Base-by-base conservation (phyloP, 305 asterid species). In the Fraxinus xanthoxyloides region DNA sequence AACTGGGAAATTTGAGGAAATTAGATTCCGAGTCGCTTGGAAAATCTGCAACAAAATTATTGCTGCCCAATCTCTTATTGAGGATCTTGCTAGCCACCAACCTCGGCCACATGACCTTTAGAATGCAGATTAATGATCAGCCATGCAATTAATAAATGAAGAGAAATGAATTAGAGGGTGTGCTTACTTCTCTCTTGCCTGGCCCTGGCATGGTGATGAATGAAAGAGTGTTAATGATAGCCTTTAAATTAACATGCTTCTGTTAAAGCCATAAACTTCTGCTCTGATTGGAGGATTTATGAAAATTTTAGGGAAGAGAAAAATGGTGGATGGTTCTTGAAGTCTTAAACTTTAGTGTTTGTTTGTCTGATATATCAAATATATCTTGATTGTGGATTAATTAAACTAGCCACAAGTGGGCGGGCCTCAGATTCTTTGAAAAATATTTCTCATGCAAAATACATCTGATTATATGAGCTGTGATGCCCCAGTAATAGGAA, bases 61-160 rank as follows among this genome's bases (percentile, higher is more conserved):
- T 86, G 91, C 85, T 83, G 1, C 90, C 90, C 56, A 87, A 72
- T 86, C 88, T 83, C 79, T 82, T 90, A 28, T 76, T 82, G 9
- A 91, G 86, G 81, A 91, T 82, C 85, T 91, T 89, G 78, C 92
- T 90, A 5, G 91, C 93, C 54, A 91, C 89, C 86, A 91, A 86
- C 77, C 87, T 88, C 7, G 94, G 94, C 94, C 94, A 91, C 91
- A 90, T 87, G 74, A 91, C 86, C 93, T 89, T n/a, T 0, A 32
- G 2, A 40, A 13, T 30, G 26, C 40, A 34, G 30, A n/a, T 51
- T 38, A 59, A 23, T 15, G 59, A 15, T n/a, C 30, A 76, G 67
- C 31, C 81, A 73, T 31, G 69, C 63, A 28, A 79, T 21, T n/a
- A 21, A 77, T 34, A 38, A 5, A 35, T 30, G 59, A 28, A 26